Evolutionary conservation across 2,329 filamentous ascomycete genomes (phyloP), one percentile per base, ranked within the genome.

Genomic region (Neurospora crassa): DNA sequence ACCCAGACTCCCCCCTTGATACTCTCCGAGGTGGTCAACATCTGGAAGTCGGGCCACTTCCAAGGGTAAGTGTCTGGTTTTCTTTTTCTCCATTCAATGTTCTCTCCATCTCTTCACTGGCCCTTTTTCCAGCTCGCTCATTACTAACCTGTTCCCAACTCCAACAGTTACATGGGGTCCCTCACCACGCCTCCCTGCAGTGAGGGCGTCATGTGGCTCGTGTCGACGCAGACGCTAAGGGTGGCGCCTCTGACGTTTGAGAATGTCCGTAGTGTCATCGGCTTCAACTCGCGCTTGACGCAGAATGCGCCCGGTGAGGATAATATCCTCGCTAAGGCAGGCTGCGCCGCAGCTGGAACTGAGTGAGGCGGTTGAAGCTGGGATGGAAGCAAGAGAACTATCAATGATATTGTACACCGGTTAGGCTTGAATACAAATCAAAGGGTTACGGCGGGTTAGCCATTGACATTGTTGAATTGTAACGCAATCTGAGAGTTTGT

Each of bases 171-270:
- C 77, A 76, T 80, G 2, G 84, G 84, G 37, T 85, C 83, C 4
- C 79, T 86, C 43, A 86, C 84, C 14, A 85, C 84, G 10, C 84
- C 84, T 24, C 84, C 84, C 2, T 86, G 84, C 79, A 78, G 78
- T 16, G 84, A 86, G 75, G 81, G 80, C 29, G 83, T 86, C 40
- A 77, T 77, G 72, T 86, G 84, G 84, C 80, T 84, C 70, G 83
- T 86, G 8, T 80, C 82, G n/a, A 82, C 83, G 4, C 77, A 82
- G 70, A 81, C 80, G 68, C 79, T 84, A 41, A 71, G 75, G 59
- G 74, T 85, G 53, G 80, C 80, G 5, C 75, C 79, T 10, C 67
- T 76, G 12, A 82, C 82, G 16, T 84, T 82, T 73, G 74, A 77
- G 67, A 78, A 77, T 67, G 82, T 79, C 18, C 80, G 82, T 69